These are phyloP conservation scores for Paracoccidioides lutzii DNA, from an alignment of 2,329 filamentous ascomycete species.

Conservation along the genomic window DNA sequence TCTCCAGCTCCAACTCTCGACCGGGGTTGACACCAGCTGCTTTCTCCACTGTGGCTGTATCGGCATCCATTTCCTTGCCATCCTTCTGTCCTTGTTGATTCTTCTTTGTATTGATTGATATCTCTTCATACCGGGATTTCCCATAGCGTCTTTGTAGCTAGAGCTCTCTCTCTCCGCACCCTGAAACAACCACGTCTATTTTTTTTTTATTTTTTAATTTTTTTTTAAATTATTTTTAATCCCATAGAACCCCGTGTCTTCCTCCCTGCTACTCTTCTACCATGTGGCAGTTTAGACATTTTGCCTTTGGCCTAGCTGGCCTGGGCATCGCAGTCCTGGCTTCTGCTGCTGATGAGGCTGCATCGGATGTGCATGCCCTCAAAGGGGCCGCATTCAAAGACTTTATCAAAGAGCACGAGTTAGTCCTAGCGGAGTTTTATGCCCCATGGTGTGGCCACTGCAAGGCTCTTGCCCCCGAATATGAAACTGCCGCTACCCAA, in stretches of 20 bases:
- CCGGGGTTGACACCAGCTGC: not conserved
- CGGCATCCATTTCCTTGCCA: not conserved
- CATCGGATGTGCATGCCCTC: constrained; percentile 70
- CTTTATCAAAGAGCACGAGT: constrained; percentile 72
- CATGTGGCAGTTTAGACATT: constrained; percentile 30
- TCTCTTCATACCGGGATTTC: not conserved
- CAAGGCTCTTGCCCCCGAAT: constrained; percentile 70
- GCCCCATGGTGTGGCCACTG: constrained; percentile 97
- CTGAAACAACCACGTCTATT: too few relatives aligned
- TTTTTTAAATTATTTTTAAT: too few relatives aligned
- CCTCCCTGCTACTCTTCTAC: not conserved
- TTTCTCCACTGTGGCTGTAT: not conserved
- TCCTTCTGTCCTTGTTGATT: too few relatives aligned
- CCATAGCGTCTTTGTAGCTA: not conserved
- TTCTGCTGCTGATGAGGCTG: constrained; percentile 21
- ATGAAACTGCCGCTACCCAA: constrained; percentile 37
- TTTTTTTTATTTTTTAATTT: too few relatives aligned
- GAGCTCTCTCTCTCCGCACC: not conserved
- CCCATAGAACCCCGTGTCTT: not conserved
- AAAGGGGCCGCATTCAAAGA: constrained; percentile 76
- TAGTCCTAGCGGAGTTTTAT: constrained; percentile 95
- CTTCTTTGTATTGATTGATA: not conserved
- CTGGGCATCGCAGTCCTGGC: constrained; percentile 25
- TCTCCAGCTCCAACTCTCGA: too few relatives aligned
- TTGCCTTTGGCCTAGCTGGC: constrained; percentile 24